Evolutionary conservation across 148 eudicot species (phyloP), one percentile per base, ranked within the genome.

Genomic region (Fagopyrum homotropicum): DNA sequence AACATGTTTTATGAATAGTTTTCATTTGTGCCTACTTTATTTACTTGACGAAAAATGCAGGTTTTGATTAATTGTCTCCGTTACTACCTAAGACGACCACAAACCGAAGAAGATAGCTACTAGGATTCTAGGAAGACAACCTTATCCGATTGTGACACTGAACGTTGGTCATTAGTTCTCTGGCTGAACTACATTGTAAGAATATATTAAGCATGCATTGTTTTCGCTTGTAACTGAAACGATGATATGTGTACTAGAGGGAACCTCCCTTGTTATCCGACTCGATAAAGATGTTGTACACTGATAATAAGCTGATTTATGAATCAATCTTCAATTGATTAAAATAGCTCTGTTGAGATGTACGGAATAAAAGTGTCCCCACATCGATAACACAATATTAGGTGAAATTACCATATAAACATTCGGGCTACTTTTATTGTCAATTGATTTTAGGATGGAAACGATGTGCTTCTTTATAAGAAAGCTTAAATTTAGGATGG

Each of bases 31-130:
- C 17, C 61, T 56, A 8, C 61, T n/a, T 5, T 1, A 9, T 40
- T 40, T 12, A 5, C 46, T 66, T 2, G n/a, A 40, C 5, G 17
- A 40, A 63, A 73, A 46, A 10, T 79, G 84, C 92, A 93, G 98
- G 96, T 85, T 64, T 82, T 93, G 76, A 79, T 82, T 43, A 93
- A 93, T 75, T 88, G 92, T 76, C 88, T 93, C 74, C 93, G 98
- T 50, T 89, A 88, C 84, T 88, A 93, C 88, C 88, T 93, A 43
- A 79, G 98, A 80, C 88, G 89, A 84, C 96, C 96, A 73, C 88
- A 85, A 74, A 82, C 96, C 1, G 98, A 87, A 71, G 98, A 93
- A 63, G 98, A 91, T 47, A 93, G 98, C 82, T 93, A 93, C 86
- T 93, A 86, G 80, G 45, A 48, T 93, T 90, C 86, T 93, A 86